Conservation (phyloP, 2,329 filamentous ascomycete species). For the Trichoderma semiorbis region DNA sequence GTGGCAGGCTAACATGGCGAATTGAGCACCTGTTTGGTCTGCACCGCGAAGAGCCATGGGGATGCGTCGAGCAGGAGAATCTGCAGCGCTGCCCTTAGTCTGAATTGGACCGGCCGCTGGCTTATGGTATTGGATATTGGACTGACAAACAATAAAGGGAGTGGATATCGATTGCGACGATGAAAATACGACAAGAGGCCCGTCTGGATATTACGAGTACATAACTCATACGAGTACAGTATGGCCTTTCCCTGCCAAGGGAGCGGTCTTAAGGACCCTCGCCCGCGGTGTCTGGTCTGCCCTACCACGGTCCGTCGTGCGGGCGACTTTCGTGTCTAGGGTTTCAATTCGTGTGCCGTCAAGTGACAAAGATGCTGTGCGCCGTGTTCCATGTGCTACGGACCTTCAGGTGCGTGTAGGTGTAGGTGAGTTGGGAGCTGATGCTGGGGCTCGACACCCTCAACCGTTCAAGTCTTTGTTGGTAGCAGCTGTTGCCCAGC, state of each 20-base stretch:
- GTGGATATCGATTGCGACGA: neutral
- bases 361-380: neutral
- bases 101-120: constrained; percentile 8
- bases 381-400: neutral
- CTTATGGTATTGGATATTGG: neutral
- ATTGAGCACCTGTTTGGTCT: neutral
- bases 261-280: neutral
- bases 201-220: neutral
- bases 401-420: neutral
- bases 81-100: constrained; percentile 1
- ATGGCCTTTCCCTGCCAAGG: constrained; percentile 7
- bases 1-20: neutral
- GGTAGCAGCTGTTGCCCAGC: neutral
- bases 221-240: neutral
- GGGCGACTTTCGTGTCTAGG: neutral
- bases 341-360: neutral
- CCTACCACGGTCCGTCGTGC: neutral
- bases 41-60: neutral
- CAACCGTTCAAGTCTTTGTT: neutral
- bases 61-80: neutral
- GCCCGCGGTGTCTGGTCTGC: neutral
- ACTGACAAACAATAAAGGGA: constrained; percentile 1
- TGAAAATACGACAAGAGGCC: neutral
- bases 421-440: neutral
- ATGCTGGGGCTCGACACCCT: neutral